phyloP scores from a whole-genome alignment of 2,329 filamentous ascomycete genomes.

The Annulohypoxylon truncatum region DNA sequence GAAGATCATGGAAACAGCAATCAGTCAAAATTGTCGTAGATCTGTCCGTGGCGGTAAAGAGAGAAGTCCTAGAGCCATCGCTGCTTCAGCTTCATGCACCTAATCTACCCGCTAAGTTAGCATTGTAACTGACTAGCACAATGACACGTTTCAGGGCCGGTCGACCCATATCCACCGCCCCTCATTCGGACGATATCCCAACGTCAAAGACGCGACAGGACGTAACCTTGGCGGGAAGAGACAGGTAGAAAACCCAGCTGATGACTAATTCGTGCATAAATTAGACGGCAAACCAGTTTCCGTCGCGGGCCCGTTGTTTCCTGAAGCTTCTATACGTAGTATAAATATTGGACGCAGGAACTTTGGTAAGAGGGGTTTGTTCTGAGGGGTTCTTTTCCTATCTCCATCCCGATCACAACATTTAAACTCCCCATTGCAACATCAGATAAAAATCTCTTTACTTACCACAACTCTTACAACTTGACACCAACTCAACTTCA shows the following conservation, averaged over 20 bases:
- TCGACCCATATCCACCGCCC: neutral
- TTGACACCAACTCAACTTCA: neutral
- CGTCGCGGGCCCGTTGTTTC: neutral
- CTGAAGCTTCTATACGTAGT: slow-evolving; percentile 5
- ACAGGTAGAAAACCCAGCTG: neutral
- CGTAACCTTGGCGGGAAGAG: neutral
- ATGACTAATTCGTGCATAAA: slow-evolving; percentile 22
- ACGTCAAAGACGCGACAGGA: neutral
- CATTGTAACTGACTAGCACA: neutral
- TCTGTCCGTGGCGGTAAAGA: neutral
- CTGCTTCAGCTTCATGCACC: slow-evolving; percentile 1
- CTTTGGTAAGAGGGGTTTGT: slow-evolving; percentile 7
- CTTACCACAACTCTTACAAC: neutral
- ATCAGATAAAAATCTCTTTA: slow-evolving; percentile 13
- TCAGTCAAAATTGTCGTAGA: neutral
- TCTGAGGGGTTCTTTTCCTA: neutral
- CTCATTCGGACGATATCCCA: neutral
- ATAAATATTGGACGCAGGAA: slow-evolving; percentile 14
- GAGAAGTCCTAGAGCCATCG: neutral
- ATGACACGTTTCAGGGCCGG: slow-evolving; percentile 23
- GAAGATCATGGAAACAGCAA: neutral
- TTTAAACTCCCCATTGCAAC: slow-evolving; percentile 30
- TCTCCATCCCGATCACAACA: slow-evolving; percentile 29
- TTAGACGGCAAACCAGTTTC: neutral
- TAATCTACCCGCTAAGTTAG: slow-evolving; percentile 8